phyloP scores from a whole-genome alignment of 2,329 filamentous ascomycete genomes.

The Hirsutella rhossiliensis region DNA sequence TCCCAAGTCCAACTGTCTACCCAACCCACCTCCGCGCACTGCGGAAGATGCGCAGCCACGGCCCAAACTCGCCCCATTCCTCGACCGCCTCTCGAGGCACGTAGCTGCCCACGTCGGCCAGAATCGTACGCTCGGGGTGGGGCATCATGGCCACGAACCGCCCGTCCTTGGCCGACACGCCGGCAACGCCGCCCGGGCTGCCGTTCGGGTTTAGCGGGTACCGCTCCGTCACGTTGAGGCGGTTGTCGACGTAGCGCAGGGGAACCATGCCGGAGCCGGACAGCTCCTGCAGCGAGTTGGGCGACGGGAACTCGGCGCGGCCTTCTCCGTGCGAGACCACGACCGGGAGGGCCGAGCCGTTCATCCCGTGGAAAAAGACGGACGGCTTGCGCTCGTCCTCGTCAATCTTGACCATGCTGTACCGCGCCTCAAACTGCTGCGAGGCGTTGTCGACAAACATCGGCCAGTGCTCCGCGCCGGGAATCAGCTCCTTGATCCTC shows the following conservation, averaged over 20 bases:
- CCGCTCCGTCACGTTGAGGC: conserved; percentile 55
- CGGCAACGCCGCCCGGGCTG: conserved; percentile 69
- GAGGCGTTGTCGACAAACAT: conserved; percentile 75
- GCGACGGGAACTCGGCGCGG: conserved; percentile 56
- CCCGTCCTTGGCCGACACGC: conserved; percentile 64
- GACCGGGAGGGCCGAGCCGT: conserved; percentile 69
- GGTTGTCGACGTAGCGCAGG: conserved; percentile 79
- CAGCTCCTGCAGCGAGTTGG: conserved; percentile 39
- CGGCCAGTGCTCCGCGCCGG: conserved; percentile 74
- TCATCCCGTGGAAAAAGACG: conserved; percentile 89
- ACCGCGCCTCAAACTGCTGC: conserved; percentile 83
- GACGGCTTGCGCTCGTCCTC: conserved; percentile 46
- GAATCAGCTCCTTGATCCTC: conserved; percentile 66
- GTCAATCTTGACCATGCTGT: conserved; percentile 67
- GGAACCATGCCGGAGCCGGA: conserved; percentile 58
- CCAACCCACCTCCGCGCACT: conserved; percentile 84
- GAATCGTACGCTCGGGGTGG: conserved; percentile 80
- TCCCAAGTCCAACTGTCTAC: conserved; percentile 12
- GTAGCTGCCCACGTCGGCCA: conserved; percentile 69
- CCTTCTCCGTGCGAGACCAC: conserved; percentile 88
- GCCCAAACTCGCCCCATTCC: conserved; percentile 70
- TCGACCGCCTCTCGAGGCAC: conserved; percentile 44
- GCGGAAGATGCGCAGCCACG: conserved; percentile 78
- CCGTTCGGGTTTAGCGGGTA: conserved; percentile 89
- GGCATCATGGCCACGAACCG: conserved; percentile 85